Conservation (phyloP, 208 protist species). For the Vickermania spadyakhi region DNA sequence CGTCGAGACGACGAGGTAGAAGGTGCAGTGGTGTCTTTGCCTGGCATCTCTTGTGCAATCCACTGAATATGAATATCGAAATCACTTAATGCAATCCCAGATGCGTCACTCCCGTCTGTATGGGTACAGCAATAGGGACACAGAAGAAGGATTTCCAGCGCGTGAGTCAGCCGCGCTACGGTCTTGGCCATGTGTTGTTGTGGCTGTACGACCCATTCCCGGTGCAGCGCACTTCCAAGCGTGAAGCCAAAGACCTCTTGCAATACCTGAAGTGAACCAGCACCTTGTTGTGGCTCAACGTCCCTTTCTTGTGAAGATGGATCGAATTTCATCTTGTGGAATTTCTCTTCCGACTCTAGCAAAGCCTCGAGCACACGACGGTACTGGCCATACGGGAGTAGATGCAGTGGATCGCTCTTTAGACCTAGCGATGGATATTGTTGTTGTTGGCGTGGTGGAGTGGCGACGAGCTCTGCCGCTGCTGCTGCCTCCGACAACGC, state of each 20-base stretch:
- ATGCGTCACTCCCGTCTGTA: background rate
- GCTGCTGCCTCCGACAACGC: too few relatives aligned
- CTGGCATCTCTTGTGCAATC: background rate
- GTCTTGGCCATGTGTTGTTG: slow-evolving; percentile 17
- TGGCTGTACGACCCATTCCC: slow-evolving; percentile 30
- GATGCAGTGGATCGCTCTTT: too few relatives aligned
- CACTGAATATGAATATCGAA: background rate
- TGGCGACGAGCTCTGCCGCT: too few relatives aligned
- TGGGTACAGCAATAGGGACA: slow-evolving; percentile 1
- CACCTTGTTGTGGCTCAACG: too few relatives aligned
- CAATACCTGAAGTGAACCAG: slow-evolving; percentile 10
- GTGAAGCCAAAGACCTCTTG: slow-evolving; percentile 19
- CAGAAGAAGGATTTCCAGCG: slow-evolving; percentile 12
- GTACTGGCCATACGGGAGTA: too few relatives aligned
- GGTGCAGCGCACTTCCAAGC: slow-evolving; percentile 29
- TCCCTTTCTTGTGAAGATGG: too few relatives aligned
- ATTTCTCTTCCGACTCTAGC: too few relatives aligned
- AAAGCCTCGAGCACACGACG: background rate
- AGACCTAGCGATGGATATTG: too few relatives aligned
- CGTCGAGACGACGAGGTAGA: background rate
- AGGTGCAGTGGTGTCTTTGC: background rate
- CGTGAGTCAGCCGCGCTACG: slow-evolving; percentile 3
- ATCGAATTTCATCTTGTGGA: too few relatives aligned
- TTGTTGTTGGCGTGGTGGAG: too few relatives aligned
- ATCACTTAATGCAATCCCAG: background rate